Percentiles rank a stretch among this genome's conserved stretches.
phyloP scores from a whole-genome alignment of 176 grass and related monocot genomes.

The Echinochloa phyllopogon region DNA sequence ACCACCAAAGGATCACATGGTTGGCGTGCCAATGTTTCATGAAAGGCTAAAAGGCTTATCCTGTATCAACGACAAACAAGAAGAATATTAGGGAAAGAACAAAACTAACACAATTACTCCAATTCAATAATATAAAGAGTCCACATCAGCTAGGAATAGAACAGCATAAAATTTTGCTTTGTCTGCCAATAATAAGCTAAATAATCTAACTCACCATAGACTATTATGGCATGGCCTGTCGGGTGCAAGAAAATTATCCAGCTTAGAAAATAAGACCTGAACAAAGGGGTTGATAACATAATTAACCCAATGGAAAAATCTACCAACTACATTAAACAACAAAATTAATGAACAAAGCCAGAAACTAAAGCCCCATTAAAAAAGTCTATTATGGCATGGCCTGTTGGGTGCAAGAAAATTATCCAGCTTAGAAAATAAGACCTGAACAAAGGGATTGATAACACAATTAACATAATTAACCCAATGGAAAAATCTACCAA shows the following conservation, averaged over 20 bases:
- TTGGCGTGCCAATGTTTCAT: slow-evolving; percentile 72
- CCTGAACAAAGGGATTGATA: slow-evolving; percentile 48
- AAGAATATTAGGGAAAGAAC: not conserved
- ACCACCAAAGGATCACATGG: slow-evolving; percentile 76
- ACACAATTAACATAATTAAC: slow-evolving; percentile 4
- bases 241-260: slow-evolving; percentile 95
- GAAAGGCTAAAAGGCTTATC: slow-evolving; percentile 90
- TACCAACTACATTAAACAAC: not conserved
- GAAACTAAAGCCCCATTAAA: not conserved
- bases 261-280: slow-evolving; percentile 79
- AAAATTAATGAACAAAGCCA: not conserved
- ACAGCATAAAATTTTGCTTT: not conserved
- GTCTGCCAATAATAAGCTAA: slow-evolving; percentile 26
- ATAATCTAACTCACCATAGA: slow-evolving; percentile 77
- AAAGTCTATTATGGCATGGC: slow-evolving; percentile 76
- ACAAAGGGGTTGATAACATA: slow-evolving; percentile 19
- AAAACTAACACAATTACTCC: not conserved
- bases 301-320: slow-evolving; percentile 27
- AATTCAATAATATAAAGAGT: not conserved
- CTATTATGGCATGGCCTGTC: slow-evolving; percentile 79
- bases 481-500: slow-evolving; percentile 37
- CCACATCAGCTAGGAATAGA: slow-evolving; percentile 6
- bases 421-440: slow-evolving; percentile 83
- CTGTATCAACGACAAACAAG: slow-evolving; percentile 42
- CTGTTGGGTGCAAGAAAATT: slow-evolving; percentile 88